These are phyloP conservation scores for Trichocladium antarcticum DNA, from an alignment of 495 filamentous ascomycete genomes.

Conservation along the genomic window DNA sequence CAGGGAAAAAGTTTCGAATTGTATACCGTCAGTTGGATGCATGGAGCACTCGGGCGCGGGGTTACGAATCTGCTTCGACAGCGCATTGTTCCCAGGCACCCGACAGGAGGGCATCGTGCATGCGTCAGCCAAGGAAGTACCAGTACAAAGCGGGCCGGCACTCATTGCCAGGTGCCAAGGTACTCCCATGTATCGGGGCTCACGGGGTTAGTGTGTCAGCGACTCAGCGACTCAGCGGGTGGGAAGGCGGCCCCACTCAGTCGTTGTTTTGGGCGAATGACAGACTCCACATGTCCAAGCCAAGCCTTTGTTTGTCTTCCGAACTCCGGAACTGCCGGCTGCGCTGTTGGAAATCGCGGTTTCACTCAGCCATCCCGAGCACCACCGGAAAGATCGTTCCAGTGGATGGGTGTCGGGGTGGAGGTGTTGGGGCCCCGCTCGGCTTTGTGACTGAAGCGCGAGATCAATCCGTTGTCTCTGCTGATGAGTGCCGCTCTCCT, in stretches of 20 bases:
- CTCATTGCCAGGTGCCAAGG: neutral
- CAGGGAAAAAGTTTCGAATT: neutral
- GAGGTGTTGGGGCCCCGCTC: neutral
- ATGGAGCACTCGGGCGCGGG: no score
- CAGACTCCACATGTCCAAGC: neutral
- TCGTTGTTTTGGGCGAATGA: neutral
- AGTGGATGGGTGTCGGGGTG: neutral
- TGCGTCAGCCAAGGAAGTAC: conserved; percentile 2
- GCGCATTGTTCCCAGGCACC: neutral
- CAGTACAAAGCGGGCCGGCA: neutral
- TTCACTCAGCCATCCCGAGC: conserved; percentile 1
- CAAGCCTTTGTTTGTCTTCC: neutral
- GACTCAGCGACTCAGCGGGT: no score
- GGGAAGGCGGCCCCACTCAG: neutral
- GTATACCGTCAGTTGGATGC: neutral
- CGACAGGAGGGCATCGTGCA: neutral
- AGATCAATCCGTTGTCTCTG: conserved; percentile 8
- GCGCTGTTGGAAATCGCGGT: neutral
- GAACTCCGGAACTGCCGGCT: neutral
- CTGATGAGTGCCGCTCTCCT: conserved; percentile 15
- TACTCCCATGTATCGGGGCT: no score
- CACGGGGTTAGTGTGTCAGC: no score
- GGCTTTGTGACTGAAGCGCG: neutral
- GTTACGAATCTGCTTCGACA: no score
- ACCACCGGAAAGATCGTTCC: neutral